Conservation (phyloP, 257 asterid genomes). For the Solanum paucissectum region DNA sequence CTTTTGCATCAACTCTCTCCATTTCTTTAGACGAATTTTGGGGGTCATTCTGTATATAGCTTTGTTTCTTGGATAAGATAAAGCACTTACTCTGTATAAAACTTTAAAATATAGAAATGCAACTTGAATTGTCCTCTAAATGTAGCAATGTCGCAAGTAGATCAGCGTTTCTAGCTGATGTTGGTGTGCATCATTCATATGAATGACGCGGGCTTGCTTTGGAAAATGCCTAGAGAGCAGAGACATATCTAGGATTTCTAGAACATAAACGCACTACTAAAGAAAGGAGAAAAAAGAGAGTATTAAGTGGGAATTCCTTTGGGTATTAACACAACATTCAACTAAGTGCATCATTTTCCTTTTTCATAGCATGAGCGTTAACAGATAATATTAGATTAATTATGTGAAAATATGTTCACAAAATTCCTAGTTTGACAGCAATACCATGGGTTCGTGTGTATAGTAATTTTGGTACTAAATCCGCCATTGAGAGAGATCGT, state of each 20-base stretch:
- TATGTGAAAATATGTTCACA: too few species aligned
- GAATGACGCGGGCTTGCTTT: not conserved
- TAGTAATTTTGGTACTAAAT: too few species aligned
- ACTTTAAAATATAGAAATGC: not conserved
- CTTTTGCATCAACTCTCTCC: not conserved
- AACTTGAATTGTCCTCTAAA: not conserved
- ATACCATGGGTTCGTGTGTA: too few species aligned
- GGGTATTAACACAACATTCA: not conserved
- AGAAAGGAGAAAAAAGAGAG: not conserved
- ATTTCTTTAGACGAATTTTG: not conserved
- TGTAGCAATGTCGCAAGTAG: not conserved
- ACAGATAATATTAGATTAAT: too few species aligned
- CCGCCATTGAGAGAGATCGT: too few species aligned
- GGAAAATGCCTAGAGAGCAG: not conserved
- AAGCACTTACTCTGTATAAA: not conserved
- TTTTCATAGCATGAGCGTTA: too few species aligned
- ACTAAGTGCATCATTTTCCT: too few species aligned
- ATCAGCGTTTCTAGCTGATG: not conserved
- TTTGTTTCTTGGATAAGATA: not conserved
- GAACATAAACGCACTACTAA: not conserved
- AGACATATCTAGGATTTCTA: not conserved
- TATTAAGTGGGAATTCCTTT: not conserved
- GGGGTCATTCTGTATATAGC: not conserved
- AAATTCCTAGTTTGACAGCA: too few species aligned
- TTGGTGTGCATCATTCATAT: not conserved